phyloP scores from a whole-genome alignment of 2,329 filamentous ascomycete species.

The Aspergillus hortae region DNA sequence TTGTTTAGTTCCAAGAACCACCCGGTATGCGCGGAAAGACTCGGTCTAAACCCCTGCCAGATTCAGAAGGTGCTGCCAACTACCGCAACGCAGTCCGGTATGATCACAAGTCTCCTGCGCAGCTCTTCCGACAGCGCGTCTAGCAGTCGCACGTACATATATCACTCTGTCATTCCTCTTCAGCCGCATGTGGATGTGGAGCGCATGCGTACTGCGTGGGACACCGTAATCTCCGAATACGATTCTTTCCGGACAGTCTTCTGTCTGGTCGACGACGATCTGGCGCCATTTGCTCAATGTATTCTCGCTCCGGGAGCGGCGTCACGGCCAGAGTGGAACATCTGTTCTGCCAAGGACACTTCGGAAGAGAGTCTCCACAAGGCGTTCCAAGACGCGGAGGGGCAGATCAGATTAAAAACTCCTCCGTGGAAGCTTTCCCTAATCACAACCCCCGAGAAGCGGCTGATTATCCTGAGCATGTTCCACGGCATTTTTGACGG shows the following conservation, averaged over 20 bases:
- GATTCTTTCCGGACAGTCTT: slow-evolving; percentile 33
- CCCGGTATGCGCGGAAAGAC: slow-evolving; percentile 15
- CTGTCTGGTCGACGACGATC: slow-evolving; percentile 29
- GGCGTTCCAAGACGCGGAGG: slow-evolving; percentile 17
- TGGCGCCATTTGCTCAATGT: slow-evolving; percentile 35
- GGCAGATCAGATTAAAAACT: slow-evolving; percentile 13
- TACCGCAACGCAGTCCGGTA: slow-evolving; percentile 33
- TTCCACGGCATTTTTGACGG: slow-evolving; percentile 39
- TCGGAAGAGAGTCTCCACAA: slow-evolving; percentile 17
- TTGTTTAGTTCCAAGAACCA: slow-evolving; percentile 19
- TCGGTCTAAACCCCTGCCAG: slow-evolving; percentile 11
- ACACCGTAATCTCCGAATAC: slow-evolving; percentile 22
- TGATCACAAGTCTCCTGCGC: slow-evolving; percentile 32
- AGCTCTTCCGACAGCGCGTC: slow-evolving; percentile 14
- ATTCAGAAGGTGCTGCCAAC: slow-evolving; percentile 30
- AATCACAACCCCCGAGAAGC: slow-evolving; percentile 4
- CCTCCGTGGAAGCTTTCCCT: slow-evolving; percentile 24
- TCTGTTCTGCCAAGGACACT: slow-evolving; percentile 6
- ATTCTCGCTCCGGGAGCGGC: slow-evolving; percentile 19
- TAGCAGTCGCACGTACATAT: slow-evolving; percentile 27
- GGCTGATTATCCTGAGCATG: slow-evolving; percentile 28
- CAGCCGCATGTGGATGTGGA: slow-evolving; percentile 18
- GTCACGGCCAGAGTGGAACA: slow-evolving; percentile 11
- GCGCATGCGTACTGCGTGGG: slow-evolving; percentile 22
- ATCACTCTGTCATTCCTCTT: slow-evolving; percentile 27